Base-by-base conservation (phyloP, 306 rosid species). In the Coriaria nepalensis region DNA sequence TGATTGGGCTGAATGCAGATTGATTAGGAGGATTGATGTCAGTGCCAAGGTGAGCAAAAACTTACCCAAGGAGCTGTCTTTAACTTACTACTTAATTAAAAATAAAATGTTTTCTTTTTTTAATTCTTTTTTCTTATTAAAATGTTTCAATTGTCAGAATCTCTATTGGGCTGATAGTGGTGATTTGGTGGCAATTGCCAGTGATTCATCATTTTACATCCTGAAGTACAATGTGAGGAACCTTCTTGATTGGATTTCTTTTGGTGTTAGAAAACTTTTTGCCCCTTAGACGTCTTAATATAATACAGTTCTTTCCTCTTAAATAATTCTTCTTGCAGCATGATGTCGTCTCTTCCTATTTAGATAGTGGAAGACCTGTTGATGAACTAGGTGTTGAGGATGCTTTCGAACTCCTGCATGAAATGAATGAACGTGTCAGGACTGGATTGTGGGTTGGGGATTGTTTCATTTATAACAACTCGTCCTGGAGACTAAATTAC, bases 81-180 rank as follows among this genome's bases (percentile, higher is more conserved):
- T 7, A 33, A 11, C 13, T 65, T 11, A 47, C 9, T 48, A 9
- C 2, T 56, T 0, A 37, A n/a, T 9, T 52, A 48, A 46, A 20
- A 55, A 62, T 62, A n/a, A 42, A 37, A 13, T 46, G 49, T 15
- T 48, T 33, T 12, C 32, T 9, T 67, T 51, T 35, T 7, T 35
- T 43, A 40, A 42, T 52, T 39, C 12, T 46, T 15, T 34, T 69
- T 35, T 53, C 48, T n/a, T 49, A 70, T 67, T 39, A 53, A 29
- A 48, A 15, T 20, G 29, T 20, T 20, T 20, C 29, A 20, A 20
- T 20, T 53, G 35, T 53, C 78, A 92, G 98, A 92, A 82, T 65
- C 85, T 92, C 60, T 78, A 92, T 73, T 92, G 98, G 98, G 98
- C 98, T 65, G 98, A 92, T 54, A 92, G 94, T 53, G 98, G 98